phyloP scores from a whole-genome alignment of 495 filamentous ascomycete genomes.

The Talaromyces liani region DNA sequence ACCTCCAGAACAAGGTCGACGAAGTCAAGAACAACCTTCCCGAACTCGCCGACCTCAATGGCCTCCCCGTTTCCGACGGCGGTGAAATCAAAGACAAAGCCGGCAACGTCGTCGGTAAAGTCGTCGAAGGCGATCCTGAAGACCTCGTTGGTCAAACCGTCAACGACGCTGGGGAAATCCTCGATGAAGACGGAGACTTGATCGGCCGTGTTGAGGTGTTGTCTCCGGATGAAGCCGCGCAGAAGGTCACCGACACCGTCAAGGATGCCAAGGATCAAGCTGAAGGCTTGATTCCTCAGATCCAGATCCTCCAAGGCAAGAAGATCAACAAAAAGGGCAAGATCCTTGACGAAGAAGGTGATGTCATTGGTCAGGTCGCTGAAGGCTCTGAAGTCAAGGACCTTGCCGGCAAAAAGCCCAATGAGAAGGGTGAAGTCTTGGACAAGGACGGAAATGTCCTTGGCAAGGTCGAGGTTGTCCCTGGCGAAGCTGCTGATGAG shows the following conservation, averaged over 20 bases:
- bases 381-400: slow-evolving; percentile 45
- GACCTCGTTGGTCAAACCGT: slow-evolving; percentile 18
- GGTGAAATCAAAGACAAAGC: slow-evolving; percentile 47
- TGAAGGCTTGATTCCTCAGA: slow-evolving; percentile 28
- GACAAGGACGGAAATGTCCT: slow-evolving; percentile 43
- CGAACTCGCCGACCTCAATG: slow-evolving; percentile 46
- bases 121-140: slow-evolving; percentile 53
- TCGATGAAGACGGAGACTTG: slow-evolving; percentile 22
- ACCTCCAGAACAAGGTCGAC: slow-evolving; percentile 8
- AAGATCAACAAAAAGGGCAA: slow-evolving; percentile 52
- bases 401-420: slow-evolving; percentile 42
- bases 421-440: slow-evolving; percentile 43
- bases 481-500: slow-evolving; percentile 44
- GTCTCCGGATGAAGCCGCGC: slow-evolving; percentile 17
- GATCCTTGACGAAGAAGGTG: slow-evolving; percentile 46
- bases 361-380: slow-evolving; percentile 40
- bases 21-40: slow-evolving; percentile 26
- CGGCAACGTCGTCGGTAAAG: slow-evolving; percentile 48
- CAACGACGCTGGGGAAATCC: slow-evolving; percentile 22
- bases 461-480: slow-evolving; percentile 40
- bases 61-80: slow-evolving; percentile 50
- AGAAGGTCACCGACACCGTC: slow-evolving; percentile 17
- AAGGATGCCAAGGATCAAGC: slow-evolving; percentile 11
- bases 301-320: slow-evolving; percentile 41
- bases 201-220: slow-evolving; percentile 17